Percentiles rank a stretch among this genome's conserved stretches.
These are phyloP conservation scores for Discostella stelligeroides DNA, from an alignment of 108 stramenopile species.

Conservation along the genomic window DNA sequence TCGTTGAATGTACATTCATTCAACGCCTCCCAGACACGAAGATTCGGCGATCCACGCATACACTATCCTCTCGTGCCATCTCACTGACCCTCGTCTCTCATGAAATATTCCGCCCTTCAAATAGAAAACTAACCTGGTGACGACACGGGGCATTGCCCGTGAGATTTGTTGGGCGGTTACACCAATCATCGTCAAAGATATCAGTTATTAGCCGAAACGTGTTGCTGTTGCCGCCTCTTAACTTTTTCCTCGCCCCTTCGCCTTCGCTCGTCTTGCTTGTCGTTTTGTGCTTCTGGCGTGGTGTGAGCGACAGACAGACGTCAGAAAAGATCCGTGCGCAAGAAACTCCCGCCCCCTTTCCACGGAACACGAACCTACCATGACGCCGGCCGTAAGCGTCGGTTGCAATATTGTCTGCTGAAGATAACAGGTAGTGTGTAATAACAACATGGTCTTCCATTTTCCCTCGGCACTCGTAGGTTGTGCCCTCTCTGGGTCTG, in stretches of 20 bases:
- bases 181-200: slow-evolving; percentile 25
- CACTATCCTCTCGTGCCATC: background rate
- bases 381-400: no score
- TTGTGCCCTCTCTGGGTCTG: slow-evolving; percentile 56
- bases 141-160: slow-evolving; percentile 44
- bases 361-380: no score
- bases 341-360: no score
- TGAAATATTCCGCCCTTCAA: background rate
- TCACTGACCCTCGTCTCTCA: background rate
- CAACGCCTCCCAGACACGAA: background rate
- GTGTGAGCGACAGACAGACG: background rate
- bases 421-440: no score
- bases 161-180: slow-evolving; percentile 41
- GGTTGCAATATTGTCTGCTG: no score
- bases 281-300: no score
- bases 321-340: no score
- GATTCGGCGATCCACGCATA: background rate
- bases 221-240: no score
- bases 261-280: no score
- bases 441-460: slow-evolving; percentile 48
- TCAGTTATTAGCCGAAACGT: no score
- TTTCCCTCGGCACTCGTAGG: slow-evolving; percentile 69
- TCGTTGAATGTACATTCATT: no score
- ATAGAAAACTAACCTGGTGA: slow-evolving; percentile 37
- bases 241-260: no score